A percentile compares a stretch with the other conserved stretches of the same genome.
Evolutionary conservation across 2,329 filamentous ascomycete species (phyloP).

Genomic region (Alternaria conjuncta): DNA sequence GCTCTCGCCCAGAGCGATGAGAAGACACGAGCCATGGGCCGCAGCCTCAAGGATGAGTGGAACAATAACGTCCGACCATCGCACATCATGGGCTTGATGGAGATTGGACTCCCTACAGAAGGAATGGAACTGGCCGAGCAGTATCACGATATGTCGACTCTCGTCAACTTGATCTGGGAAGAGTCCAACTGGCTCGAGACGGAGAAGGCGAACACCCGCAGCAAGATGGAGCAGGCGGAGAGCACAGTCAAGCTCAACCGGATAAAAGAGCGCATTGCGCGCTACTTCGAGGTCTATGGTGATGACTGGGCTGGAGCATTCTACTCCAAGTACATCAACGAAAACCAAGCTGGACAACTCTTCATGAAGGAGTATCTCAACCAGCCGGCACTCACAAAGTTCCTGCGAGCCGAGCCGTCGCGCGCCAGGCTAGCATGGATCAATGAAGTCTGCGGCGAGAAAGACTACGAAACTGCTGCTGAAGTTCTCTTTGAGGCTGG

Average conservation of each 20-base stretch:
- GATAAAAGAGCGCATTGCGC: conserved; percentile 51
- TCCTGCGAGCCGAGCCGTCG: conserved; percentile 73
- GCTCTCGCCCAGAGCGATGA: conserved; percentile 59
- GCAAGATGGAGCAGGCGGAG: conserved; percentile 46
- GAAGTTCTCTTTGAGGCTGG: conserved; percentile 74
- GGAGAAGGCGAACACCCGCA: conserved; percentile 35
- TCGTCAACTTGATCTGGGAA: conserved; percentile 61
- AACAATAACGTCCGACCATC: conserved; percentile 49
- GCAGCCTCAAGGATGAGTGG: conserved; percentile 54
- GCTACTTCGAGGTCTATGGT: conserved; percentile 69
- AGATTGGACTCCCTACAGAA: conserved; percentile 61
- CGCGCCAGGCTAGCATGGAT: conserved; percentile 90
- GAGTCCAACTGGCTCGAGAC: conserved; percentile 52
- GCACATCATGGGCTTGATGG: conserved; percentile 51
- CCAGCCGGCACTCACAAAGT: conserved; percentile 75
- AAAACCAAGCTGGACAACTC: conserved; percentile 54
- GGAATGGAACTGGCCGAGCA: conserved; percentile 68
- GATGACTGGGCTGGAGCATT: conserved; percentile 75
- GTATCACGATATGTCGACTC: conserved; percentile 66
- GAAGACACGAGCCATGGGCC: conserved; percentile 57
- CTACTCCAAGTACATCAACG: conserved; percentile 77
- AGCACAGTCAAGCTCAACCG: conserved; percentile 51
- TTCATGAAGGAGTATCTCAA: conserved; percentile 73
- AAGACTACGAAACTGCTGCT: conserved; percentile 76
- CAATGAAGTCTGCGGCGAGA: conserved; percentile 81